phyloP scores from a whole-genome alignment of 1,284 basidiomycete genomes.

The Ceratobasidium sp. region DNA sequence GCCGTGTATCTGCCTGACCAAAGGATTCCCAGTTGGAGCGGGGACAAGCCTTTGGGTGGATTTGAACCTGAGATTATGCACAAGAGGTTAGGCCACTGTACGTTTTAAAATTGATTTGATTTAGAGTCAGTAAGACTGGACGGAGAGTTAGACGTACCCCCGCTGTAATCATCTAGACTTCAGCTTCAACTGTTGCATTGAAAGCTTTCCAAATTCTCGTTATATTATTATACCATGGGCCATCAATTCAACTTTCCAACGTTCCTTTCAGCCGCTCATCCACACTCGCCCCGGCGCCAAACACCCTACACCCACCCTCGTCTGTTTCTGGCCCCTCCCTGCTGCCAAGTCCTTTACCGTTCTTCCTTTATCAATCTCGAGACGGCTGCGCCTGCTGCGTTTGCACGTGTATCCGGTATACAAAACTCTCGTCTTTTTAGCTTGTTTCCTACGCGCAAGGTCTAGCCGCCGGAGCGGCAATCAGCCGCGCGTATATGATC shows the following conservation, averaged over 20 bases:
- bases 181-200: not conserved
- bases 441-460: not conserved
- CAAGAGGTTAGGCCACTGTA: no score
- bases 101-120: no score
- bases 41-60: no score
- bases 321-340: not conserved
- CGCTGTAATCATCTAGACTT: not conserved
- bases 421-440: not conserved
- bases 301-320: constrained; percentile 14
- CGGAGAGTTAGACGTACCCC: constrained; percentile 8
- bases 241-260: not conserved
- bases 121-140: no score
- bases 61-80: no score
- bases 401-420: not conserved
- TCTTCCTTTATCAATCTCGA: not conserved
- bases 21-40: no score
- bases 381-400: not conserved
- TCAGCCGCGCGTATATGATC: not conserved
- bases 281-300: not conserved
- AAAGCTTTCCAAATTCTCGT: constrained; percentile 20
- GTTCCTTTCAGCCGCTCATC: not conserved
- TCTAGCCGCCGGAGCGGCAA: not conserved
- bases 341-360: not conserved
- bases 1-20: no score
- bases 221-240: constrained; percentile 18